Conservation (phyloP, 139 green algal genomes). For the Chlorokybus atmophyticus region DNA sequence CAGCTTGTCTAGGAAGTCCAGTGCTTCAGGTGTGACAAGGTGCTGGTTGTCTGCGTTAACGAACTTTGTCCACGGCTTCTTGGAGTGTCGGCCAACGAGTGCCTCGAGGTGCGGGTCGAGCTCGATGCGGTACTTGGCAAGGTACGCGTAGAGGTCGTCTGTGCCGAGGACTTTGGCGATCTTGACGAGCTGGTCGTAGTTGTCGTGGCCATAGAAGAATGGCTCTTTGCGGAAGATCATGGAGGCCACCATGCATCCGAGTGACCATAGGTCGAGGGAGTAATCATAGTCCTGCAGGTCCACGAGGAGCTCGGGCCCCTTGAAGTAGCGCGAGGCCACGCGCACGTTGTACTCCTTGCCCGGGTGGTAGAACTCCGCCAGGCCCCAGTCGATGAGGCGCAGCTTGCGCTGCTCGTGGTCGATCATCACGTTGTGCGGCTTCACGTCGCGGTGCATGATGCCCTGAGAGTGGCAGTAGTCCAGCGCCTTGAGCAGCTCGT, state of each 20-base stretch:
- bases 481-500: constrained; percentile 90
- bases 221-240: constrained; percentile 91
- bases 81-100: constrained; percentile 55
- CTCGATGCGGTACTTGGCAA: constrained; percentile 93
- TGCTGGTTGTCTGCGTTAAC: constrained; percentile 84
- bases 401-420: constrained; percentile 83
- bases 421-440: constrained; percentile 95
- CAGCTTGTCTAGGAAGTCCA: constrained; percentile 90
- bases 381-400: constrained; percentile 95
- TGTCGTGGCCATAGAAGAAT: constrained; percentile 99
- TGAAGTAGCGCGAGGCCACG: constrained; percentile 92
- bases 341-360: constrained; percentile 92
- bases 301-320: constrained; percentile 94
- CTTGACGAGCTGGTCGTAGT: constrained; percentile 98
- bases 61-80: constrained; percentile 91
- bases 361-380: constrained; percentile 98
- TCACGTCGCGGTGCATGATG: constrained; percentile 61
- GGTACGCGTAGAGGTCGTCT: constrained; percentile 71
- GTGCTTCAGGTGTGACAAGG: constrained; percentile 73
- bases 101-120: constrained; percentile 87
- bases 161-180: constrained; percentile 96
- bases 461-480: constrained; percentile 83
- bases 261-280: constrained; percentile 87
- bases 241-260: constrained; percentile 57
- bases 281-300: constrained; percentile 98